Evolutionary conservation across 164 flowering plant species (phyloP).

Genomic region (Stephania yunnanensis): DNA sequence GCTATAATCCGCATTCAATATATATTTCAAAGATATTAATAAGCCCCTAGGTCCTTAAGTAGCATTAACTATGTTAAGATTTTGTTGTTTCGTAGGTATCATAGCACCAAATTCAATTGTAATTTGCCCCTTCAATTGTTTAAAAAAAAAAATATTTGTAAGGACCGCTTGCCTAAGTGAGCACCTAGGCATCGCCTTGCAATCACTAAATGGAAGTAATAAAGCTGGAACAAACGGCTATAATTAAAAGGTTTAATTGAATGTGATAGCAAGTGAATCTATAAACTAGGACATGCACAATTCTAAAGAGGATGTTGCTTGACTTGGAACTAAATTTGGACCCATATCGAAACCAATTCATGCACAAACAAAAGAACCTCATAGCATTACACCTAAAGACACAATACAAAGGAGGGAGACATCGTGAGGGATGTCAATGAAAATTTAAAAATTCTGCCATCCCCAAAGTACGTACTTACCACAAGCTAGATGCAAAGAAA

Average conservation of each 20-base stretch:
- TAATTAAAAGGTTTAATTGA: background rate
- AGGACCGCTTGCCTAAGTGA: too few species aligned
- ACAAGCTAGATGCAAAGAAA: slow-evolving; percentile 92
- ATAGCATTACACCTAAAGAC: background rate
- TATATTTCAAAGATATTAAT: too few species aligned
- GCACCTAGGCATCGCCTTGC: too few species aligned
- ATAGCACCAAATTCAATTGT: too few species aligned
- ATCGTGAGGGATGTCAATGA: too few species aligned
- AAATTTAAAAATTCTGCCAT: background rate
- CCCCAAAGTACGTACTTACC: slow-evolving; percentile 48
- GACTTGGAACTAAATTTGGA: background rate
- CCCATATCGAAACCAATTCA: background rate
- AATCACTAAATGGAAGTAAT: background rate
- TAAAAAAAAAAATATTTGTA: too few species aligned
- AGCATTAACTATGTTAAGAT: too few species aligned
- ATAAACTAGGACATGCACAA: background rate
- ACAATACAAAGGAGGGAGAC: too few species aligned
- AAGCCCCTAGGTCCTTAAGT: too few species aligned
- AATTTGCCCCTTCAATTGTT: too few species aligned
- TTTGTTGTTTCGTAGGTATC: too few species aligned
- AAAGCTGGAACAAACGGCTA: background rate
- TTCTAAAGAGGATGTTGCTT: background rate
- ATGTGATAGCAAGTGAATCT: background rate
- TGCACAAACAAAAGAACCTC: background rate
- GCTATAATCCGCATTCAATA: too few species aligned